Evolutionary conservation across 345 rosid species (phyloP).

Genomic region (Eucalyptus paniculata): DNA sequence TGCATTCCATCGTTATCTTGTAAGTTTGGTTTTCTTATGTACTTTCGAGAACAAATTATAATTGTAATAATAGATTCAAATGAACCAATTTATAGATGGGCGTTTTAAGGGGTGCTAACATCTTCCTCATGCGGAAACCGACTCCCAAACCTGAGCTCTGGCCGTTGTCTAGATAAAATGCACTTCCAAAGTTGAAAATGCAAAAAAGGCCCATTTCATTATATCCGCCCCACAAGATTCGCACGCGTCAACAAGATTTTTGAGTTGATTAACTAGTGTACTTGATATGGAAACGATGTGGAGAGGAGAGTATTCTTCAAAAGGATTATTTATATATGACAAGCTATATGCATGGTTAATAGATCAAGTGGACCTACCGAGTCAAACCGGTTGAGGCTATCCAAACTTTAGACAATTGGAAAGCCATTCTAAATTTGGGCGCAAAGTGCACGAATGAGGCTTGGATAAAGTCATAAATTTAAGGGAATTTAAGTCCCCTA

Average conservation of each 20-base stretch:
- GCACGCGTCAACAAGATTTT: background rate
- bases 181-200: background rate
- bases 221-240: accelerated
- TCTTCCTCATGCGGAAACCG: background rate
- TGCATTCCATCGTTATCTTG: background rate
- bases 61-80: too few relatives aligned
- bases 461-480: background rate
- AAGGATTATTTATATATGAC: background rate
- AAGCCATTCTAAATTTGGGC: background rate
- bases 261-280: background rate
- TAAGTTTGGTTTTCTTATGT: background rate
- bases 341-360: too few relatives aligned
- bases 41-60: too few relatives aligned
- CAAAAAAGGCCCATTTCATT: background rate
- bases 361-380: background rate
- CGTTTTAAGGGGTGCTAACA: background rate
- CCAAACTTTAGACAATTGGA: background rate
- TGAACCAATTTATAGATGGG: background rate
- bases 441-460: background rate
- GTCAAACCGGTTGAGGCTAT: background rate
- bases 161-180: background rate
- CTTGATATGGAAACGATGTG: background rate
- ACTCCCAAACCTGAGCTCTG: background rate
- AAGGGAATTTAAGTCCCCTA: background rate
- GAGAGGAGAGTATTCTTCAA: background rate